A percentile compares a stretch with the other conserved stretches of the same genome.
Conservation (phyloP, 2,329 filamentous ascomycete genomes). For the Periconia sp. region DNA sequence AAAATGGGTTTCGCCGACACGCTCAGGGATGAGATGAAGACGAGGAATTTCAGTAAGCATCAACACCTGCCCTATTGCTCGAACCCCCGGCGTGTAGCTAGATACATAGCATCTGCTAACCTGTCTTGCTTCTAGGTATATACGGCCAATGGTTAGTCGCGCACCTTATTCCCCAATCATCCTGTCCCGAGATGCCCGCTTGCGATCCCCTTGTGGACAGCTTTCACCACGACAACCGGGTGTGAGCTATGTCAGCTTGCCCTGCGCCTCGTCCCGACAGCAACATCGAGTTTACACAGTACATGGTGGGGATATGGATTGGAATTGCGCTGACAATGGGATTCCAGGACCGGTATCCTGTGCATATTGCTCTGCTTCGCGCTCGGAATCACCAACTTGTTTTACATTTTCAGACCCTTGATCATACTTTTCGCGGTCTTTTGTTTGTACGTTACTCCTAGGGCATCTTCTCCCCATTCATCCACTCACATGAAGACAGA, state of each 20-base stretch:
- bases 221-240: not conserved
- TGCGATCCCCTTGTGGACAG: not conserved
- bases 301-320: not conserved
- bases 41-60: constrained; percentile 66
- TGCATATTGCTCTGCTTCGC: constrained; percentile 68
- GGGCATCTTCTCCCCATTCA: not conserved
- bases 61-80: not conserved
- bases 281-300: not conserved
- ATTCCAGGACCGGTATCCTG: constrained; percentile 56
- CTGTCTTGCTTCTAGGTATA: constrained; percentile 54
- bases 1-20: constrained; percentile 62
- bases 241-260: not conserved
- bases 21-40: constrained; percentile 63
- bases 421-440: constrained; percentile 45
- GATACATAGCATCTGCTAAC: constrained; percentile 27
- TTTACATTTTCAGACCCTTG: constrained; percentile 60
- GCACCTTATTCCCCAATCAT: not conserved
- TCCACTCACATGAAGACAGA: constrained; percentile 28
- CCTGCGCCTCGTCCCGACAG: not conserved
- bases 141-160: constrained; percentile 67
- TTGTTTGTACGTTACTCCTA: constrained; percentile 46
- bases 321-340: constrained; percentile 15
- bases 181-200: not conserved
- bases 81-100: not conserved
- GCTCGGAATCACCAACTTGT: constrained; percentile 69